Evolutionary conservation across 23 red algal species (phyloP).

Genomic region (Porphyridium purpureum): DNA sequence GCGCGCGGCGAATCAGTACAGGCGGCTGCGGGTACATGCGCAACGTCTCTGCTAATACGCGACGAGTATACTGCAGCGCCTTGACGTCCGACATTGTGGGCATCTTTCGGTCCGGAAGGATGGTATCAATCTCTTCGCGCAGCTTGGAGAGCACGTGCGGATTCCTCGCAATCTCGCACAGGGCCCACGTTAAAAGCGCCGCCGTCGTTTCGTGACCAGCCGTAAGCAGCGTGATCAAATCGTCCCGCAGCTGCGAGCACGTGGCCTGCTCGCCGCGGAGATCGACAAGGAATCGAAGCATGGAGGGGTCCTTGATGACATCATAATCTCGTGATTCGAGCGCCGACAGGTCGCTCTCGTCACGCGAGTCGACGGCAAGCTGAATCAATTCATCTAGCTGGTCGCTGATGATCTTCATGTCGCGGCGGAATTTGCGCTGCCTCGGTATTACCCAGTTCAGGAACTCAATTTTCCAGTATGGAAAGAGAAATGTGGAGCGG

Average conservation of each 20-base stretch:
- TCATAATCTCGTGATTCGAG: conserved; percentile 51
- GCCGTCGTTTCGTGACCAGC: conserved; percentile 86
- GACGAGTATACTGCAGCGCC: conserved; percentile 20
- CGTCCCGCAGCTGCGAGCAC: conserved; percentile 63
- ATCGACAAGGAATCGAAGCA: conserved; percentile 60
- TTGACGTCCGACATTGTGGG: conserved; percentile 26
- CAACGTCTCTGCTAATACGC: conserved; percentile 42
- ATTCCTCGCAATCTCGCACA: conserved; percentile 34
- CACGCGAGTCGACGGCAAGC: conserved; percentile 11
- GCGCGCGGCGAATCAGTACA: conserved; percentile 42
- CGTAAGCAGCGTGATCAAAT: conserved; percentile 69
- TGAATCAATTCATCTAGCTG: conserved; percentile 38
- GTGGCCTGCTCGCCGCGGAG: conserved; percentile 63
- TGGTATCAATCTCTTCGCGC: conserved; percentile 52
- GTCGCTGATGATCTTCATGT: conserved; percentile 61
- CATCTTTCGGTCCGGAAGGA: conserved; percentile 25
- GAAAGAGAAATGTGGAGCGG: conserved; percentile 28
- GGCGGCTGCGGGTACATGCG: conserved; percentile 59
- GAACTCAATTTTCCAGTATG: conserved; percentile 48
- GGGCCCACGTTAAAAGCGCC: conserved; percentile 55
- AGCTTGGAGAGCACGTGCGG: conserved; percentile 26
- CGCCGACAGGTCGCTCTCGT: conserved; percentile 21
- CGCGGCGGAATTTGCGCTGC: conserved; percentile 29
- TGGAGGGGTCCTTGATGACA: conserved; percentile 33
- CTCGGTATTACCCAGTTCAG: conserved; percentile 28